Conservation (phyloP, 495 filamentous ascomycete genomes). For the Copromyces sp. region DNA sequence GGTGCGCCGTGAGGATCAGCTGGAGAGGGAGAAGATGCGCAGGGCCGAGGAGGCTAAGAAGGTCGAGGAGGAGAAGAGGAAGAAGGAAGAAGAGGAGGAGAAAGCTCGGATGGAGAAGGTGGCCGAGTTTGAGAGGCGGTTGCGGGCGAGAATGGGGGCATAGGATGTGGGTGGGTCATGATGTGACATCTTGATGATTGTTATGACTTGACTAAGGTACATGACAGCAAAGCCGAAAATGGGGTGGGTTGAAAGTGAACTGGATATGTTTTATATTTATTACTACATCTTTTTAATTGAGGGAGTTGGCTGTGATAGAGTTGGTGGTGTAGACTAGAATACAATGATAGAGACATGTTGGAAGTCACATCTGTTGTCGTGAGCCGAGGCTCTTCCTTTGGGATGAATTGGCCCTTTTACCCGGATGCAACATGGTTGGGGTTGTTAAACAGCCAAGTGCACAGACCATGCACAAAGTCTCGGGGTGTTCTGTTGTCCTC, state of each 20-base stretch:
- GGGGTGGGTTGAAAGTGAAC: not conserved
- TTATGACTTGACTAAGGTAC: not conserved
- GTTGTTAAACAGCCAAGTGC: not conserved
- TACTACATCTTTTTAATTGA: not conserved
- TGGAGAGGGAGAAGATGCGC: constrained; percentile 61
- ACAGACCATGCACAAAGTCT: not conserved
- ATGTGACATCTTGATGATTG: constrained; percentile 8
- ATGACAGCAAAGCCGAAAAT: not conserved
- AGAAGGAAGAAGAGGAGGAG: constrained; percentile 33
- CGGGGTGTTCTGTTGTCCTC: not conserved
- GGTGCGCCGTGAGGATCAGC: constrained; percentile 71
- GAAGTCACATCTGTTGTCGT: no score
- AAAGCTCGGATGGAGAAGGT: constrained; percentile 26
- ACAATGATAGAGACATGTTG: not conserved
- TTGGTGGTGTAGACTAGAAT: not conserved
- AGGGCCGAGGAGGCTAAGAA: constrained; percentile 51
- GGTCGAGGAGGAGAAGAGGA: constrained; percentile 44
- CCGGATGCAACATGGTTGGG: not conserved
- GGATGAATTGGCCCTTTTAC: not conserved
- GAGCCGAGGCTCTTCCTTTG: not conserved
- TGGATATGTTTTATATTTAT: not conserved
- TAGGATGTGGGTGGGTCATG: constrained; percentile 20
- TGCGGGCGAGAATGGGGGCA: constrained; percentile 25
- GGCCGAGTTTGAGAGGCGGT: constrained; percentile 39
- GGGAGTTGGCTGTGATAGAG: not conserved